These are phyloP conservation scores for Phlyctochytrium bullatum DNA, from an alignment of 192 early-diverging fungal species.

Conservation along the genomic window DNA sequence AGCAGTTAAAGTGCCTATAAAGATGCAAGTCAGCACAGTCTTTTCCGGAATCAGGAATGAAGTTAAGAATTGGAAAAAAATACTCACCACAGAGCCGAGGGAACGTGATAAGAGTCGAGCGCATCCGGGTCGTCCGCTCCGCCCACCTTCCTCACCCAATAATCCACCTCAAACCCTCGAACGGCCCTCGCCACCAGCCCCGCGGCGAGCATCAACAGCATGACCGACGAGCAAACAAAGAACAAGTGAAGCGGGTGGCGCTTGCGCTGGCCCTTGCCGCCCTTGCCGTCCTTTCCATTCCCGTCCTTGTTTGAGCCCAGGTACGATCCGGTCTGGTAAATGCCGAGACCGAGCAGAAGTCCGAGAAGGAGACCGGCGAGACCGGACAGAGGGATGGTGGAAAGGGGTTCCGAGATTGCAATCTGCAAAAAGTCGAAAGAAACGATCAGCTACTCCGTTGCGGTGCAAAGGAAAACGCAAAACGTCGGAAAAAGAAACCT, in stretches of 20 bases:
- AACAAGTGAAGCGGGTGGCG: slow-evolving; percentile 62
- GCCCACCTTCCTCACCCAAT: slow-evolving; percentile 39
- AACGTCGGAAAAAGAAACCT: not conserved
- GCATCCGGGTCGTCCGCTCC: slow-evolving; percentile 8
- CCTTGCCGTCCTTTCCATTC: not conserved
- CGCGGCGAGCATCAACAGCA: slow-evolving; percentile 78
- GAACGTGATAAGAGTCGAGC: slow-evolving; percentile 7
- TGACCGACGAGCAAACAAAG: slow-evolving; percentile 66
- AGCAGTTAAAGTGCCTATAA: slow-evolving; percentile 65
- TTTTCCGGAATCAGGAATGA: not conserved
- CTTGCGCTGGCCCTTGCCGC: not conserved
- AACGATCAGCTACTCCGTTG: not conserved
- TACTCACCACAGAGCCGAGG: slow-evolving; percentile 11
- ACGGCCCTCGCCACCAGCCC: slow-evolving; percentile 74
- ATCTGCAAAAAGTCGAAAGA: slow-evolving; percentile 19
- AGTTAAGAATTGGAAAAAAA: slow-evolving; percentile 19
- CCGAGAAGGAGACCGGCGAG: slow-evolving; percentile 71
- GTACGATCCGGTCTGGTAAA: slow-evolving; percentile 67
- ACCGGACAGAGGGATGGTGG: slow-evolving; percentile 78
- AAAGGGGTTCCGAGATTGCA: slow-evolving; percentile 56
- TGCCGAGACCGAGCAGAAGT: slow-evolving; percentile 63
- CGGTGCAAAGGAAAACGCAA: not conserved
- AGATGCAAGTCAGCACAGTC: slow-evolving; percentile 11
- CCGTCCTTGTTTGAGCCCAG: slow-evolving; percentile 26
- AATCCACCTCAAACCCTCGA: slow-evolving; percentile 64